Percentiles rank a stretch among this genome's conserved stretches.
phyloP scores from a whole-genome alignment of 352 stramenopile species.

The Phytopythium cucurbitacearum region DNA sequence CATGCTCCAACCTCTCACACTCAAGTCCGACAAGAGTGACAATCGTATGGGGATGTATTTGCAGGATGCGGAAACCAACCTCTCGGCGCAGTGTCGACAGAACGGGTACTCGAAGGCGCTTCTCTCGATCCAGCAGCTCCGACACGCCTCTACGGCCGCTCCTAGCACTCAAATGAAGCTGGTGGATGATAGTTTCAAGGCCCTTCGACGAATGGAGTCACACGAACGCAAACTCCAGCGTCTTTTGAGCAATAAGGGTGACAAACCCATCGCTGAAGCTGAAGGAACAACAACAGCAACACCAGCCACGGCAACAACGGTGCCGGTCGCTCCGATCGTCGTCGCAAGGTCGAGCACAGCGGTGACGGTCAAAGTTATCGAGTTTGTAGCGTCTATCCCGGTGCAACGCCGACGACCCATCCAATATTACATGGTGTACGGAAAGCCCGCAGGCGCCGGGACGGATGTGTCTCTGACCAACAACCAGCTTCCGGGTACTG shows the following conservation, averaged over 20 bases:
- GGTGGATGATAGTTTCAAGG: constrained; percentile 35
- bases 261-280: too few species aligned
- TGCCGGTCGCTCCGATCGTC: constrained; percentile 42
- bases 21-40: neutral
- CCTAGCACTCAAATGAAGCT: constrained; percentile 7
- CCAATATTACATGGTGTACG: constrained; percentile 77
- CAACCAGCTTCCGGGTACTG: constrained; percentile 54
- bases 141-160: constrained; percentile 1
- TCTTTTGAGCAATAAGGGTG: too few species aligned
- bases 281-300: too few species aligned
- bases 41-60: neutral
- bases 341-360: constrained; percentile 45
- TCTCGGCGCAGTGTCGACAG: constrained; percentile 42
- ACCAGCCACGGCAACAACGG: neutral
- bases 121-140: constrained; percentile 40
- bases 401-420: constrained; percentile 26
- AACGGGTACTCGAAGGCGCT: constrained; percentile 48
- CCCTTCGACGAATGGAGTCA: constrained; percentile 28
- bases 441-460: constrained; percentile 57
- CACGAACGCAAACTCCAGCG: constrained; percentile 41
- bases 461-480: constrained; percentile 81
- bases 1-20: constrained; percentile 2
- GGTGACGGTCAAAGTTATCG: constrained; percentile 44
- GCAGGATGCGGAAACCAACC: constrained; percentile 16
- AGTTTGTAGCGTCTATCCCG: constrained; percentile 23